Evolutionary conservation across 140 eudicot genomes (phyloP).

Genomic region (Anethum foeniculum): DNA sequence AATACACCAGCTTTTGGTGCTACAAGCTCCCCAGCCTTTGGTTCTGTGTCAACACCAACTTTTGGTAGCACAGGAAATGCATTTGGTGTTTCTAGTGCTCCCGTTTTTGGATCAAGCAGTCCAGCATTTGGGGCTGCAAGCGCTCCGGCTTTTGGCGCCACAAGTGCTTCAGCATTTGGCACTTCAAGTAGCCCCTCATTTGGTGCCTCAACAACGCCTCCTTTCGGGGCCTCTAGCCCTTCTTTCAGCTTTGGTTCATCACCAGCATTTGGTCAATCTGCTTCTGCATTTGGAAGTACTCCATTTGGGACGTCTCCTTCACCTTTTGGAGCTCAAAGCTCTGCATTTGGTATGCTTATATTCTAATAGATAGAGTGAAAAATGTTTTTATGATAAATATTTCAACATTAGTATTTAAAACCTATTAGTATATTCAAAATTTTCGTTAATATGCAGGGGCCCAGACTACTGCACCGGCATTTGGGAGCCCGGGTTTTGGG

Average conservation of each 20-base stretch:
- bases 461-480: constrained; percentile 60
- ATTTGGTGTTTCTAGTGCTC: constrained; percentile 32
- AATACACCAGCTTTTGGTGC: constrained; percentile 48
- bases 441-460: constrained; percentile 40
- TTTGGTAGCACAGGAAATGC: constrained; percentile 46
- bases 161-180: constrained; percentile 69
- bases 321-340: constrained; percentile 65
- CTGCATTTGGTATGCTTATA: constrained; percentile 58
- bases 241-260: constrained; percentile 53
- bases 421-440: neutral
- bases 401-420: neutral
- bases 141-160: constrained; percentile 66
- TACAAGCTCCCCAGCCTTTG: constrained; percentile 66
- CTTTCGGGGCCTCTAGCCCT: constrained; percentile 67
- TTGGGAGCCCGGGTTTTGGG: constrained; percentile 61
- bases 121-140: constrained; percentile 66
- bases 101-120: constrained; percentile 18
- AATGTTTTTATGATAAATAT: neutral
- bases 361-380: neutral
- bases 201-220: constrained; percentile 45
- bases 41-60: constrained; percentile 32
- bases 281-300: constrained; percentile 70
- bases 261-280: constrained; percentile 67
- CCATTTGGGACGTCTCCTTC: constrained; percentile 57
- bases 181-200: constrained; percentile 54